Base-by-base conservation (phyloP, 1,139 yeast species). In the Lodderomyces parapsilosis region DNA sequence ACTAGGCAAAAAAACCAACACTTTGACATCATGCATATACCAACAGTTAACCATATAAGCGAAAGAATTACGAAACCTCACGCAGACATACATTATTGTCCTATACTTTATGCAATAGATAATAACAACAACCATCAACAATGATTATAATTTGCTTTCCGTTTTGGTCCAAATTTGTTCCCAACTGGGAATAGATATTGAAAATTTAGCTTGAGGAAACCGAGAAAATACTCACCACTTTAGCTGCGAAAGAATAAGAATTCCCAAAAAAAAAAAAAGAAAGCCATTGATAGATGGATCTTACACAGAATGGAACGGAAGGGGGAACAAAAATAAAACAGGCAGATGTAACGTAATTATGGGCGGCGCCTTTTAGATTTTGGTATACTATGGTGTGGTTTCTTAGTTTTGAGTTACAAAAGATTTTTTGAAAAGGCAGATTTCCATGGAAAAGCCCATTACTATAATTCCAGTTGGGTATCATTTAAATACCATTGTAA, bases 231-330 rank as follows among this genome's bases (percentile, higher is more conserved):
- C 18, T 7, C 7, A 30, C 6, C 7, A 30, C 15, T 30, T 30
- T 33, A 6, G 36, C 36, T 33, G 36, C 36, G 36, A 33, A 33
- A 33, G 36, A 33, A 33, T 14, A 33, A 33, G 36, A 33, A 33
- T 20, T 33, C 8, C 15, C 6, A 18, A 17, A 15, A 32, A 32
- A 15, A 15, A 10, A 15, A 32, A 11, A 32, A 32, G 4, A 4
- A 3, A 30, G 27, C n/a, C n/a, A 8, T 8, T 10, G 11, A 5
- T 13, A 18, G 9, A 17, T 10, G 4, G 6, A 15, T 30, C 18
- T 30, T 5, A 15, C 33, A 30, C 33, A 30, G 19, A 30, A 30
- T 15, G 7, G 18, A 14, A 14, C n/a, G n/a, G n/a, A n/a, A n/a
- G n/a, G n/a, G n/a, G n/a, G n/a, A n/a, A n/a, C n/a, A n/a, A n/a